These are phyloP conservation scores for Naganishia sp. DNA, from an alignment of 1,284 basidiomycete species.

Conservation along the genomic window DNA sequence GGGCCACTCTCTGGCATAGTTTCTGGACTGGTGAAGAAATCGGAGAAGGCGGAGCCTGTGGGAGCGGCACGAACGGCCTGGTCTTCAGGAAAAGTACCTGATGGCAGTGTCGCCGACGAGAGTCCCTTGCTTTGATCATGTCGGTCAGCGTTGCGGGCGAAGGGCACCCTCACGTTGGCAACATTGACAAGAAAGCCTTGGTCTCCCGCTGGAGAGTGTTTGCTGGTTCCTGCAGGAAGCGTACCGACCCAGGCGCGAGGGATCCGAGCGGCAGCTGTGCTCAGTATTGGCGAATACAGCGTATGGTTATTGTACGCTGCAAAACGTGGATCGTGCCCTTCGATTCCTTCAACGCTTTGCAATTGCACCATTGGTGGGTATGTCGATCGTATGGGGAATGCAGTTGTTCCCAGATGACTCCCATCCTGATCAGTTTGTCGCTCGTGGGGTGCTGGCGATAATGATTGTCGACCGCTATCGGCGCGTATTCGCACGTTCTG, in stretches of 20 bases:
- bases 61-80: background rate
- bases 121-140: background rate
- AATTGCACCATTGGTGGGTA: no score
- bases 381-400: no score
- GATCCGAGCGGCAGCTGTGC: background rate
- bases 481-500: no score
- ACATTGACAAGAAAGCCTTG: constrained; percentile 13
- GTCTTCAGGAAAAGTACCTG: background rate
- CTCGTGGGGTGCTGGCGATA: no score
- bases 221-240: background rate
- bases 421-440: no score
- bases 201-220: background rate
- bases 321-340: no score
- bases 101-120: background rate
- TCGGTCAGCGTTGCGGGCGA: constrained; percentile 1
- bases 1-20: background rate
- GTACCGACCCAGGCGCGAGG: background rate
- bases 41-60: constrained; percentile 10
- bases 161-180: constrained; percentile 1
- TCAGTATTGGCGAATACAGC: background rate
- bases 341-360: no score
- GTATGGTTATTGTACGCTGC: background rate
- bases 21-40: constrained; percentile 14
- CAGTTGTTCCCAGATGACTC: no score
- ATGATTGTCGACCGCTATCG: no score